Conservation (phyloP, 192 early-diverging fungal species). For the Gryganskiella cystojenkinii region DNA sequence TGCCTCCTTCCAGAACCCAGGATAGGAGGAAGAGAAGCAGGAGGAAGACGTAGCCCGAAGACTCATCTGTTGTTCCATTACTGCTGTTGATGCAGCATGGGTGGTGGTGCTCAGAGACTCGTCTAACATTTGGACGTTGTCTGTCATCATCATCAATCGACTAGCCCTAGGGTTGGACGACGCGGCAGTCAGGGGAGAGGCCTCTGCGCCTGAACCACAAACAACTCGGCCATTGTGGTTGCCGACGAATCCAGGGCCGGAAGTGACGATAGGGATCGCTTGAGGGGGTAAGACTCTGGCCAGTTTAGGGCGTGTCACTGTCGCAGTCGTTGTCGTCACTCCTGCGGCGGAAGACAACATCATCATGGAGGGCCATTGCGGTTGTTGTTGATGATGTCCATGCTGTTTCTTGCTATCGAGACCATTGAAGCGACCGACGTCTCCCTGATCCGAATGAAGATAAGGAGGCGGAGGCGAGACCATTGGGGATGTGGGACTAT, state of each 20-base stretch:
- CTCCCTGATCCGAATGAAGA: conserved; percentile 17
- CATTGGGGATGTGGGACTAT: conserved; percentile 29
- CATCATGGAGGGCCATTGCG: conserved; percentile 31
- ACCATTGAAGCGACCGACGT: not conserved
- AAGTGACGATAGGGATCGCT: conserved; percentile 17
- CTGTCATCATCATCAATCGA: conserved; percentile 4
- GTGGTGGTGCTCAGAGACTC: not conserved
- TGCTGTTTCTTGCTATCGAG: conserved; percentile 11
- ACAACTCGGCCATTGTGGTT: not conserved
- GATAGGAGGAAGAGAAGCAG: not conserved
- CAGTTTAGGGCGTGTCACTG: conserved; percentile 24
- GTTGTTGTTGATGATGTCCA: conserved; percentile 5
- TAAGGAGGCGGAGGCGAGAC: conserved; percentile 51
- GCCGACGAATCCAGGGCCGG: not conserved
- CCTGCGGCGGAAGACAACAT: conserved; percentile 1
- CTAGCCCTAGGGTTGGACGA: not conserved
- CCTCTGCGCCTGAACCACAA: not conserved
- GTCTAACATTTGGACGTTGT: conserved; percentile 12
- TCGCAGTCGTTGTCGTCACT: conserved; percentile 9
- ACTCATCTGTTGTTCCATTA: conserved; percentile 1
- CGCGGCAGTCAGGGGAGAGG: not conserved
- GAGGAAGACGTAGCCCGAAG: not conserved
- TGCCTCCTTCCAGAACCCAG: conserved; percentile 29
- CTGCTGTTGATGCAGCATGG: not conserved
- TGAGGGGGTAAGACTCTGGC: conserved; percentile 30